These are phyloP conservation scores for Taphrina populina DNA, from an alignment of 1,139 yeast species.

Conservation along the genomic window DNA sequence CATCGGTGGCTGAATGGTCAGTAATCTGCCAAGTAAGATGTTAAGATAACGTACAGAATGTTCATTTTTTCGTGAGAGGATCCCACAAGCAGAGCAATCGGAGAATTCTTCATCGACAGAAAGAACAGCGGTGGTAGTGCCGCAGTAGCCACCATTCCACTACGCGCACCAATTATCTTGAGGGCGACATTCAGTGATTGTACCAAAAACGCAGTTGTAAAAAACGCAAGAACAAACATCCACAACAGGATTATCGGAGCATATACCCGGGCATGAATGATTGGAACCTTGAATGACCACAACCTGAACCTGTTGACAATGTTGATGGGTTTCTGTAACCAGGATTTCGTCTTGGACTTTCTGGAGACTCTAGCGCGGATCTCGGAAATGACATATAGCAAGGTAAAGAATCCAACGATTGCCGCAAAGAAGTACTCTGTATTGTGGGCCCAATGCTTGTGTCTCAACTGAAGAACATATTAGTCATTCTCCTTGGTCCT, in stretches of 20 bases:
- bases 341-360: background rate
- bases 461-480: constrained; percentile 3
- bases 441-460: constrained; percentile 7
- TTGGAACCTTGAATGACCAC: constrained; percentile 11
- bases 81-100: constrained; percentile 63
- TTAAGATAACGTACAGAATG: constrained; percentile 44
- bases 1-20: constrained; percentile 55
- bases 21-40: background rate
- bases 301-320: constrained; percentile 1
- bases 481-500: too few species aligned
- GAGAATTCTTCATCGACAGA: constrained; percentile 67
- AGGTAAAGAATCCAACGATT: constrained; percentile 4
- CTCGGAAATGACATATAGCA: constrained; percentile 2
- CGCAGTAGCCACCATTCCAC: constrained; percentile 46
- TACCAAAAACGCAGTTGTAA: background rate
- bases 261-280: constrained; percentile 2
- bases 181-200: background rate
- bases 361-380: background rate
- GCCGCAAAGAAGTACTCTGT: constrained; percentile 22
- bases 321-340: background rate
- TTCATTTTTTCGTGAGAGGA: constrained; percentile 64
- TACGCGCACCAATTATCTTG: background rate
- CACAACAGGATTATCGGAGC: constrained; percentile 4
- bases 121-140: constrained; percentile 56
- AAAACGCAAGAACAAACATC: background rate